phyloP scores from a whole-genome alignment of 1,284 basidiomycete species.

The Takashimella tepidaria region DNA sequence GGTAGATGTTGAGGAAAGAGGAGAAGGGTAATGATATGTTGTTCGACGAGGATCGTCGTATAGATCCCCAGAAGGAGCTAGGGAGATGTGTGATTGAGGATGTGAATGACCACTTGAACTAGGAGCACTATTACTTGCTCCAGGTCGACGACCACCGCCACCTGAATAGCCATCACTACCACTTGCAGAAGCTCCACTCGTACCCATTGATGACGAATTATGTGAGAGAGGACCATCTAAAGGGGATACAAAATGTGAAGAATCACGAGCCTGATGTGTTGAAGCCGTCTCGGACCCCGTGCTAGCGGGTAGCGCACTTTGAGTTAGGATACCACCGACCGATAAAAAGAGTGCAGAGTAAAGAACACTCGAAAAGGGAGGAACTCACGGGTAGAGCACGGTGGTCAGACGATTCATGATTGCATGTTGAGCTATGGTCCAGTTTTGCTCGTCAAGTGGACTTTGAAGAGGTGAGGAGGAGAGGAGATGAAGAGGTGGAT shows the following conservation, averaged over 20 bases:
- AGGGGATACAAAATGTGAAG: conserved; percentile 5
- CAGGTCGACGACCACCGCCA: too few species aligned
- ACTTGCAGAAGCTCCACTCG: too few species aligned
- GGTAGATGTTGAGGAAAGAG: too few species aligned
- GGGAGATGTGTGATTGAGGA: neutral
- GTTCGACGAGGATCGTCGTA: neutral
- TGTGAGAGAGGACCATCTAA: conserved; percentile 2
- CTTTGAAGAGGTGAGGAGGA: too few species aligned
- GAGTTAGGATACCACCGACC: neutral
- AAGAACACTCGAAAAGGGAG: neutral
- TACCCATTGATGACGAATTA: too few species aligned
- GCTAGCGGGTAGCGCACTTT: neutral
- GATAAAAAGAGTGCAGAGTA: neutral
- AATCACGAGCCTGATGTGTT: conserved; percentile 1
- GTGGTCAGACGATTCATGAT: conserved; percentile 27
- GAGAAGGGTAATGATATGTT: neutral
- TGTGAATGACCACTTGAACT: neutral
- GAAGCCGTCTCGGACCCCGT: conserved; percentile 13
- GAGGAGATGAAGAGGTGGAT: too few species aligned
- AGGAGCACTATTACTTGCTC: neutral
- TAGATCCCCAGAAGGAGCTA: neutral
- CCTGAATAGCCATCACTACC: too few species aligned
- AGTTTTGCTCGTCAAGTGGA: too few species aligned
- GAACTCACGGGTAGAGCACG: conserved; percentile 24
- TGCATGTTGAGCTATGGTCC: too few species aligned